Evolutionary conservation across 192 early-diverging fungal genomes (phyloP).

Genomic region (Entomortierella parvispora): DNA sequence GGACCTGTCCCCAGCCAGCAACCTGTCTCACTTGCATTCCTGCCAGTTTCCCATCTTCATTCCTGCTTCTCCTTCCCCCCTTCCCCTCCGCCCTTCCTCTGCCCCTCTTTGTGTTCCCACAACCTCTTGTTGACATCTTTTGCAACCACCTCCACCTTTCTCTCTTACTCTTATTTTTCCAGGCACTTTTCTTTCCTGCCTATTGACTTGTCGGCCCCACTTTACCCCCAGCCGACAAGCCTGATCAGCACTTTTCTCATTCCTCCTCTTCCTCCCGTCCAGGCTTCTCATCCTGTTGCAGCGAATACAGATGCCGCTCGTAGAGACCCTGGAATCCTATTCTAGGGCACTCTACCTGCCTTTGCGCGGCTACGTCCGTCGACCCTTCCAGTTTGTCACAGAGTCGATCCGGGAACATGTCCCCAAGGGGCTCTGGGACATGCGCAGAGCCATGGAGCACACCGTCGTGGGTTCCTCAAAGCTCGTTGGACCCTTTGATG

Average conservation of each 20-base stretch:
- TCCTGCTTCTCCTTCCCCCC: background rate
- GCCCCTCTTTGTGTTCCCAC: background rate
- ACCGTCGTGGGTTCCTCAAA: constrained; percentile 10
- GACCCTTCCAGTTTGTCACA: constrained; percentile 43
- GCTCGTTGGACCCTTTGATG: constrained; percentile 5
- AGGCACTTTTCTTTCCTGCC: too few species aligned
- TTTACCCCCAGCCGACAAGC: too few species aligned
- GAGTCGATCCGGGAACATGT: constrained; percentile 47
- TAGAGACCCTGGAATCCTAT: constrained; percentile 54
- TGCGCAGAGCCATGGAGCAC: constrained; percentile 37
- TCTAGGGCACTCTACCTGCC: constrained; percentile 54
- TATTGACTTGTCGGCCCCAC: too few species aligned
- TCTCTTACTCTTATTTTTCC: background rate
- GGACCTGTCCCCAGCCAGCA: background rate
- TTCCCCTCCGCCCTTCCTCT: background rate
- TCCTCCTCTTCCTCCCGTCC: background rate
- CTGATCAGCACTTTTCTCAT: background rate
- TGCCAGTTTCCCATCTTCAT: background rate
- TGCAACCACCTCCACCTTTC: constrained; percentile 3
- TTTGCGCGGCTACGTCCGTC: constrained; percentile 42
- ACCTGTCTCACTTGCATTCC: too few species aligned
- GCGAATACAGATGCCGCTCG: constrained; percentile 53
- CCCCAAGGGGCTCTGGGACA: constrained; percentile 19
- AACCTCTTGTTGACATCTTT: background rate
- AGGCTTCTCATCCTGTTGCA: constrained; percentile 37